Percentiles rank a stretch among this genome's conserved stretches.
Conservation (phyloP, 495 filamentous ascomycete genomes). For the Penicillium argentinense region DNA sequence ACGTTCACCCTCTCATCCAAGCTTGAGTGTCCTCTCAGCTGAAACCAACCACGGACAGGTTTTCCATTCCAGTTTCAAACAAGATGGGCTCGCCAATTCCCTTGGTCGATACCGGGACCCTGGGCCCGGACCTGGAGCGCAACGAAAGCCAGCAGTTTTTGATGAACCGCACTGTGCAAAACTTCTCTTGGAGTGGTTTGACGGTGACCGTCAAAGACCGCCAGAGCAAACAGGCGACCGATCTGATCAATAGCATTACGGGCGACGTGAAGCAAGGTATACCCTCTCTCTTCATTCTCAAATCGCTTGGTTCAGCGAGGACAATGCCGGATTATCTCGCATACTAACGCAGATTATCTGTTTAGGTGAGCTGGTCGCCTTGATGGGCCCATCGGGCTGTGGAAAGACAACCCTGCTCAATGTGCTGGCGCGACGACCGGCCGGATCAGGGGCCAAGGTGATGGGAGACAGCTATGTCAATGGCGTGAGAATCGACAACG, state of each 20-base stretch:
- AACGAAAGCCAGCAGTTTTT: constrained; percentile 32
- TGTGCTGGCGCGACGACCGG: constrained; percentile 61
- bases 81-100: not conserved
- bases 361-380: constrained; percentile 69
- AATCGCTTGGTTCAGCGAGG: too few relatives aligned
- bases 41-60: too few relatives aligned
- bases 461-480: constrained; percentile 57
- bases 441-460: constrained; percentile 46
- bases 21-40: too few relatives aligned
- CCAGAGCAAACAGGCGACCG: constrained; percentile 54
- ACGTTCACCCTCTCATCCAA: too few relatives aligned
- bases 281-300: not conserved
- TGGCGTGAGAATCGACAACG: constrained; percentile 38
- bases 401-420: constrained; percentile 81
- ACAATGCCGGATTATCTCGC: too few relatives aligned
- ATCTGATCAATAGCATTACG: constrained; percentile 37
- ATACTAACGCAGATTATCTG: too few relatives aligned
- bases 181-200: constrained; percentile 61
- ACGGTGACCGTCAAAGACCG: constrained; percentile 70
- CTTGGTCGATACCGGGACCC: not conserved
- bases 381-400: constrained; percentile 75
- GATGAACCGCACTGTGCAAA: constrained; percentile 39
- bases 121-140: constrained; percentile 26
- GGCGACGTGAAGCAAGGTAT: constrained; percentile 33
- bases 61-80: not conserved